Percentiles rank a stretch among this genome's conserved stretches.
Conservation (phyloP, 805 yeast genomes). For the Cyberlindnera japonica region DNA sequence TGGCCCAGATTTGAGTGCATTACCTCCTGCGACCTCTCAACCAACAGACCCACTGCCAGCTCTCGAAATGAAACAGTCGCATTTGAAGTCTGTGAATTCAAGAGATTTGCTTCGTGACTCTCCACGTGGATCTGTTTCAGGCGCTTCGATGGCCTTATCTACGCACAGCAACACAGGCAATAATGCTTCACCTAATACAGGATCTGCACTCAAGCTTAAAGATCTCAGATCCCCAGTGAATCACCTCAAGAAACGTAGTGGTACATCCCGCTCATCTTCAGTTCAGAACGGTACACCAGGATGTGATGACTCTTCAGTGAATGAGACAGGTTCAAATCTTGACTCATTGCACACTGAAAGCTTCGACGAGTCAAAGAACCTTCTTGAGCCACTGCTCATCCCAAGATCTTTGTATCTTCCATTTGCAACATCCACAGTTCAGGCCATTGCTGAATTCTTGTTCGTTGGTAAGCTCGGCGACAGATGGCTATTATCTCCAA, state of each 20-base stretch:
- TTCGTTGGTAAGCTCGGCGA: constrained; percentile 79
- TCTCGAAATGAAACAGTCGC: constrained; percentile 11
- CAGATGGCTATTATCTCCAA: constrained; percentile 69
- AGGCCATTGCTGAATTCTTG: constrained; percentile 66
- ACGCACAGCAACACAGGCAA: constrained; percentile 3
- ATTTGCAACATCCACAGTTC: constrained; percentile 54
- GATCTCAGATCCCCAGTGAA: constrained; percentile 20
- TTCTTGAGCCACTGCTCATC: constrained; percentile 56
- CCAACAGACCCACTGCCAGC: constrained; percentile 51
- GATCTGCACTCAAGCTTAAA: constrained; percentile 17
- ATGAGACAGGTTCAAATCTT: constrained; percentile 14
- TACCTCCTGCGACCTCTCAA: constrained; percentile 56
- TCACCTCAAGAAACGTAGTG: constrained; percentile 19
- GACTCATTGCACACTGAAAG: constrained; percentile 15
- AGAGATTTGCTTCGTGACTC: constrained; percentile 31
- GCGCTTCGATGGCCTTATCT: constrained; percentile 13
- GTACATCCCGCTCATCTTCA: constrained; percentile 21
- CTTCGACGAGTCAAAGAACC: constrained; percentile 19
- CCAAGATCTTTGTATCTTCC: constrained; percentile 73
- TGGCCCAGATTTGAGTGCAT: constrained; percentile 27
- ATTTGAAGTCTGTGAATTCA: constrained; percentile 12
- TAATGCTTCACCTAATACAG: neutral
- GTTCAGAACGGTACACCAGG: constrained; percentile 4
- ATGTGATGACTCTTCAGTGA: constrained; percentile 17
- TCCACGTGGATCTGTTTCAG: constrained; percentile 47